Percentiles rank a stretch among this genome's conserved stretches.
Evolutionary conservation across 441 rosid genomes (phyloP).

Genomic region (Metrosideros polymorpha): DNA sequence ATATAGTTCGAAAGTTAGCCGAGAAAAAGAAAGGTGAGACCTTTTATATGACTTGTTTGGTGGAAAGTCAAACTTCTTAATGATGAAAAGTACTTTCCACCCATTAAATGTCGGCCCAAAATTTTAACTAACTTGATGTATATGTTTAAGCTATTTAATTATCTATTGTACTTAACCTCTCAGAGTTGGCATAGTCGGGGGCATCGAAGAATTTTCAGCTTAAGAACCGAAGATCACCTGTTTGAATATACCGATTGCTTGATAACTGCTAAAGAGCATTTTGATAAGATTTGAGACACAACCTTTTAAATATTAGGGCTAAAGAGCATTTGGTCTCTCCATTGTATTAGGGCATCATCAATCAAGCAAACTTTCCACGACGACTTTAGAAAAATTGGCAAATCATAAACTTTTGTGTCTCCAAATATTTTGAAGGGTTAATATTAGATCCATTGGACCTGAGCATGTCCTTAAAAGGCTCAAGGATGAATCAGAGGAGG

Average conservation of each 20-base stretch:
- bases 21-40: background rate
- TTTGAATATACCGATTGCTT: background rate
- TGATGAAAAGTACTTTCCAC: background rate
- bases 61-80: background rate
- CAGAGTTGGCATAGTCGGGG: background rate
- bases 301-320: background rate
- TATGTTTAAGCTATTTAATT: background rate
- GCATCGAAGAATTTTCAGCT: background rate
- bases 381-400: background rate
- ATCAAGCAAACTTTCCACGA: background rate
- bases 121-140: background rate
- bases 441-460: too few relatives aligned
- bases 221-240: background rate
- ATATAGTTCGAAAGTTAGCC: background rate
- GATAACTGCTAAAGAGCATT: background rate
- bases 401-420: too few relatives aligned
- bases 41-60: background rate
- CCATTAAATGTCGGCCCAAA: background rate
- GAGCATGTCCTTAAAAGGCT: too few relatives aligned
- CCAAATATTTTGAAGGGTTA: too few relatives aligned
- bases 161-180: background rate
- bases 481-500: too few relatives aligned
- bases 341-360: background rate
- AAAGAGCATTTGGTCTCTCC: background rate
- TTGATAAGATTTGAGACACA: background rate